These are phyloP conservation scores for Exophiala lecanii-corni DNA, from an alignment of 2,329 filamentous ascomycete species.

Conservation along the genomic window DNA sequence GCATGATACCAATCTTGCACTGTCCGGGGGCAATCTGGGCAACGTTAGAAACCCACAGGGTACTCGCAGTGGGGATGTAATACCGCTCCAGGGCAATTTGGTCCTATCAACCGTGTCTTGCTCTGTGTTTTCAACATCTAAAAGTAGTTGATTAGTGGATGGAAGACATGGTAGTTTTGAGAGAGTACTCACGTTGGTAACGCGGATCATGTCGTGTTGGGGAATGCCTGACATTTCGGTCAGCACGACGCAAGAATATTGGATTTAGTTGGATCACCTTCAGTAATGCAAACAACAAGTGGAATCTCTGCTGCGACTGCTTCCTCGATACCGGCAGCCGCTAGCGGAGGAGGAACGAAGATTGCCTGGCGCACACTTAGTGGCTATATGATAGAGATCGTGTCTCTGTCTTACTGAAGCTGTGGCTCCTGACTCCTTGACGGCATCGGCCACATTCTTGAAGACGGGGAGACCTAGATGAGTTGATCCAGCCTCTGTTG, in stretches of 20 bases:
- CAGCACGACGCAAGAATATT: conserved; percentile 50
- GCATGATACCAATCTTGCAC: conserved; percentile 99
- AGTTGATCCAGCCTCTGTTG: conserved; percentile 61
- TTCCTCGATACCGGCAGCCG: conserved; percentile 94
- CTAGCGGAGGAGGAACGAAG: conserved; percentile 87
- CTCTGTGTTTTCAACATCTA: conserved; percentile 94
- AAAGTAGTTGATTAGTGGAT: conserved; percentile 52
- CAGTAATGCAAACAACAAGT: conserved; percentile 69
- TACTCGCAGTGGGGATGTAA: too few relatives aligned
- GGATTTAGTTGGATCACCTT: conserved; percentile 52
- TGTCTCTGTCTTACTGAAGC: conserved; percentile 76
- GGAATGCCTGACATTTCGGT: conserved; percentile 21
- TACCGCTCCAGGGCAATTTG: conserved; percentile 99
- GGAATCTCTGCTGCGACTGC: conserved; percentile 89
- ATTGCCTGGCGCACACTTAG: too few relatives aligned
- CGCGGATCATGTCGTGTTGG: conserved; percentile 87
- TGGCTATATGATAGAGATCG: not conserved
- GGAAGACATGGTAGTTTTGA: not conserved
- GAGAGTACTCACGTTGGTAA: not conserved
- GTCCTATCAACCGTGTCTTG: conserved; percentile 94
- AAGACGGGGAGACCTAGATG: conserved; percentile 94
- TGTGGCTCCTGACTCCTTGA: conserved; percentile 84
- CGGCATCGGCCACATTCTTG: conserved; percentile 77
- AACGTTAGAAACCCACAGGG: not conserved
- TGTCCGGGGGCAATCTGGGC: conserved; percentile 68